Conservation (phyloP, 2,329 filamentous ascomycete species). For the Huntiella savannae region DNA sequence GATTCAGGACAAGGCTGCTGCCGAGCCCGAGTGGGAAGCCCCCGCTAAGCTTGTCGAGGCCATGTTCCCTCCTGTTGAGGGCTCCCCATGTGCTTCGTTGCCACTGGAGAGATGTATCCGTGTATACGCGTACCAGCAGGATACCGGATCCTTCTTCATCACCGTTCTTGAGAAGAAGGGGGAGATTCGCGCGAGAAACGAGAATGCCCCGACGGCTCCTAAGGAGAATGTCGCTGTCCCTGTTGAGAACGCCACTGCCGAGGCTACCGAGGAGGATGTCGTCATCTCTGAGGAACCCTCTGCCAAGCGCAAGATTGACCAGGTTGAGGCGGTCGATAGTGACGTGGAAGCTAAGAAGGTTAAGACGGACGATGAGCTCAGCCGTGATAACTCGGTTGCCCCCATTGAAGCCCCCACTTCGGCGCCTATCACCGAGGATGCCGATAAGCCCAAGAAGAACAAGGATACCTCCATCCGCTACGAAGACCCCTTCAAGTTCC, state of each 20-base stretch:
- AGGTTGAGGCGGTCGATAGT: conserved; percentile 19
- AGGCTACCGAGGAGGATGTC: conserved; percentile 14
- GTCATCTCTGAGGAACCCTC: conserved; percentile 14
- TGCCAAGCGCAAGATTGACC: conserved; percentile 20
- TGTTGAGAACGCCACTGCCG: conserved; percentile 13
- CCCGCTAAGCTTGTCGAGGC: conserved; percentile 53
- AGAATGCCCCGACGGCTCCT: conserved; percentile 28
- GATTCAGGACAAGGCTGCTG: conserved; percentile 49
- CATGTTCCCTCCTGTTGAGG: conserved; percentile 58
- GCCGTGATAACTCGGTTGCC: conserved; percentile 11
- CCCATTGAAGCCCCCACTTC: conserved; percentile 1
- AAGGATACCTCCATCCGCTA: conserved; percentile 26
- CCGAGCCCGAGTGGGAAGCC: conserved; percentile 30
- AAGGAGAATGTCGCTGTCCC: conserved; percentile 20
- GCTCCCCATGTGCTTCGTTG: conserved; percentile 37
- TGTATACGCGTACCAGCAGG: conserved; percentile 85
- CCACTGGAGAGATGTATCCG: conserved; percentile 82
- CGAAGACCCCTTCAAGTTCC: conserved; percentile 91
- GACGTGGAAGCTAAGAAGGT: conserved; percentile 21
- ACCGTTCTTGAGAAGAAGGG: conserved; percentile 79
- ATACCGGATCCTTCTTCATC: conserved; percentile 96
- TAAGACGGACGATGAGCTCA: conserved; percentile 11
- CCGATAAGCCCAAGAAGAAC: conserved; percentile 13
- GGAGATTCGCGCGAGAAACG: conserved; percentile 63
- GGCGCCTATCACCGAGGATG: neutral